phyloP scores from a whole-genome alignment of 148 eudicot genomes.

The Silene uniflora region DNA sequence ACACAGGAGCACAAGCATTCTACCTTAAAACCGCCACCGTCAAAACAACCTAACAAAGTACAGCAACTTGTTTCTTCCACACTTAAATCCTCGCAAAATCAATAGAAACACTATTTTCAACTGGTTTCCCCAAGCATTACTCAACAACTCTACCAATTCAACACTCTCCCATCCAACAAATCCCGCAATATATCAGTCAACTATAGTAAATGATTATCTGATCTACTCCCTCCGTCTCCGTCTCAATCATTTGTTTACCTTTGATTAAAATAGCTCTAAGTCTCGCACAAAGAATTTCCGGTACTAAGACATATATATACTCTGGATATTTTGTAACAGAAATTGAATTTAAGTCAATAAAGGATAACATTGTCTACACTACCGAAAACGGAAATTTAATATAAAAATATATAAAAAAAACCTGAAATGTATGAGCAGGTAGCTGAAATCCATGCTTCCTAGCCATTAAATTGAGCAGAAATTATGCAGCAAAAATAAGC shows the following conservation, averaged over 20 bases:
- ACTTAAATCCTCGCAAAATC: neutral
- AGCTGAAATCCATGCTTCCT: conserved; percentile 97
- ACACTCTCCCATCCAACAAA: neutral
- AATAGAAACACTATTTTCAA: neutral
- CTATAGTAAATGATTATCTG: neutral
- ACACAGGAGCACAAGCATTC: too few relatives aligned
- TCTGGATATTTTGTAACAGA: too few relatives aligned
- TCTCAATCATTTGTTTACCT: too few relatives aligned
- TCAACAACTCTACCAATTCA: neutral
- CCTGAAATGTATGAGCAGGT: conserved; percentile 98
- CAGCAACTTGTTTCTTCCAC: neutral
- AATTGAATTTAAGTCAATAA: too few relatives aligned
- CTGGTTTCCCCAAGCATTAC: neutral
- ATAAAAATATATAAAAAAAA: conserved; percentile 15
- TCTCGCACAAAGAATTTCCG: too few relatives aligned
- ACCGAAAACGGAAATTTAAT: too few relatives aligned
- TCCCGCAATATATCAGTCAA: neutral
- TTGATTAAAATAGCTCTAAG: too few relatives aligned
- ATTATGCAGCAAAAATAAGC: conserved; percentile 5
- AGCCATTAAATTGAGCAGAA: conserved; percentile 46
- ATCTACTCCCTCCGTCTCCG: too few relatives aligned
- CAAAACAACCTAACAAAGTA: neutral
- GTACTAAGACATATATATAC: too few relatives aligned
- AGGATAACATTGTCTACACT: too few relatives aligned
- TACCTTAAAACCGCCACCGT: neutral